phyloP scores from a whole-genome alignment of 257 asterid species.

The Nicotiana sylvestris region DNA sequence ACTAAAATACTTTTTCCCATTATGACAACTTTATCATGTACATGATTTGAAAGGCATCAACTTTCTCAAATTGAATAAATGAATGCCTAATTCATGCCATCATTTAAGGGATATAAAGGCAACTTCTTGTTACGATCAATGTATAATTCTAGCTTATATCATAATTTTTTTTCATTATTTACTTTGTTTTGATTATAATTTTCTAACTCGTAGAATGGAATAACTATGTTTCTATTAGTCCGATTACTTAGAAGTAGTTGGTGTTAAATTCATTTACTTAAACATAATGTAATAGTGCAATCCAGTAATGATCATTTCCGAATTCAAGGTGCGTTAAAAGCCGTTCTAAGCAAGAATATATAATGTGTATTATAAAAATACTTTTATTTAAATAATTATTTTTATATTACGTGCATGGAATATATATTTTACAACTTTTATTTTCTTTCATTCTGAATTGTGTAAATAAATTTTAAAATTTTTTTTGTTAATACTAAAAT shows the following conservation, averaged over 20 bases:
- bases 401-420: too few species aligned
- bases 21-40: neutral
- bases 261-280: too few species aligned
- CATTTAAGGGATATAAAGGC: neutral
- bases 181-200: neutral
- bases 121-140: neutral
- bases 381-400: too few species aligned
- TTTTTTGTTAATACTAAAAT: too few species aligned
- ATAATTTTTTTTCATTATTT: neutral
- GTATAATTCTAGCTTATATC: neutral
- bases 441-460: too few species aligned
- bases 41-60: neutral
- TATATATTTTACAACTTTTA: too few species aligned
- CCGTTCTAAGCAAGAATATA: neutral
- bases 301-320: neutral
- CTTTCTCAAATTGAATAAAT: neutral
- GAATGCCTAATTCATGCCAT: neutral
- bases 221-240: too few species aligned
- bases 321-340: neutral
- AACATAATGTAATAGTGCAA: neutral
- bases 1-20: neutral
- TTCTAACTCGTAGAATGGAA: neutral
- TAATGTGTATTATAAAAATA: too few species aligned
- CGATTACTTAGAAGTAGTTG: too few species aligned
- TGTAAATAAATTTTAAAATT: too few species aligned